Evolutionary conservation across 768 basidiomycete species (phyloP).

Genomic region (Hygrophorus russula): DNA sequence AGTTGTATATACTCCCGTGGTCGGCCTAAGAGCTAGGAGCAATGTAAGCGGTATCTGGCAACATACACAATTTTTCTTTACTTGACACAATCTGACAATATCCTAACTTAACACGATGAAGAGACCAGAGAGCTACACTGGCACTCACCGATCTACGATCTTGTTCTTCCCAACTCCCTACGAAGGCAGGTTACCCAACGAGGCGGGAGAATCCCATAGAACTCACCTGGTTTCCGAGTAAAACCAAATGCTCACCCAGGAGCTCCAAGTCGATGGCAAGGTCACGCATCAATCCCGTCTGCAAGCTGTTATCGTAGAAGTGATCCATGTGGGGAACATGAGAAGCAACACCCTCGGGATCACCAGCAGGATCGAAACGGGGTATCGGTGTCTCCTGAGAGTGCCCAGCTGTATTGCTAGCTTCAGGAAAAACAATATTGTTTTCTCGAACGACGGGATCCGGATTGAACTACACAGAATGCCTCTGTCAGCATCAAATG

Average conservation of each 20-base stretch:
- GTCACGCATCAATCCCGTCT: slow-evolving; percentile 57
- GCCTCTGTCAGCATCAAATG: not conserved
- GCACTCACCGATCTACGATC: slow-evolving; percentile 44
- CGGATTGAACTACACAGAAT: slow-evolving; percentile 33
- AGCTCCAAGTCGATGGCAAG: slow-evolving; percentile 52
- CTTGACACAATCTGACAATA: slow-evolving; percentile 39
- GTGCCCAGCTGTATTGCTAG: slow-evolving; percentile 22
- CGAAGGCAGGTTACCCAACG: not conserved
- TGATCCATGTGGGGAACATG: slow-evolving; percentile 60
- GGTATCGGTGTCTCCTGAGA: slow-evolving; percentile 29
- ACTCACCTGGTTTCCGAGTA: slow-evolving; percentile 54
- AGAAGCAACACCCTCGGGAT: slow-evolving; percentile 42
- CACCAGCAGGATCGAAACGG: slow-evolving; percentile 35
- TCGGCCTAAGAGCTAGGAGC: slow-evolving; percentile 39
- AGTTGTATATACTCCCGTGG: slow-evolving; percentile 63
- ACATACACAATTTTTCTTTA: slow-evolving; percentile 13
- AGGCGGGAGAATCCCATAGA: not conserved
- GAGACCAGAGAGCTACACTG: not conserved
- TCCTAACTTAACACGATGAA: slow-evolving; percentile 1
- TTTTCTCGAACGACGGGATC: slow-evolving; percentile 27
- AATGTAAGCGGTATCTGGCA: slow-evolving; percentile 1
- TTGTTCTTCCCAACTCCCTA: slow-evolving; percentile 67
- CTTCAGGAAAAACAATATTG: slow-evolving; percentile 34
- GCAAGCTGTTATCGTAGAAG: slow-evolving; percentile 60
- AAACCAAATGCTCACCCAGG: slow-evolving; percentile 50